Base-by-base conservation (phyloP, 306 rosid species). In the Quillaja saponaria region DNA sequence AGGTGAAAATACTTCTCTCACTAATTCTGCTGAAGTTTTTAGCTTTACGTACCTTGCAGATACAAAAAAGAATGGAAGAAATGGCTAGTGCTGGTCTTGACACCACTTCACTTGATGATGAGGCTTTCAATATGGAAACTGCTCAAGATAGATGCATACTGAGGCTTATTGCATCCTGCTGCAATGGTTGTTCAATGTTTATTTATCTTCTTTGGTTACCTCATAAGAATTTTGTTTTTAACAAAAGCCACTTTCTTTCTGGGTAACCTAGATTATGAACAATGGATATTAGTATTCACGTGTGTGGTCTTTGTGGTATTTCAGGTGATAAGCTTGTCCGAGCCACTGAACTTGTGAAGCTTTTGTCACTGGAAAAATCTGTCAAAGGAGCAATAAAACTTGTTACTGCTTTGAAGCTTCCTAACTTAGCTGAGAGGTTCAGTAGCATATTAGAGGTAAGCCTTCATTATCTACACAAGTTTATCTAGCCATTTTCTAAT, bases 131-230 rank as follows among this genome's bases (percentile, higher is more conserved):
- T 73, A 44, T 76, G 16, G 99, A 92, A 85, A 85, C 95, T 35
- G 94, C 95, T 41, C 99, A 92, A 83, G 99, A 92, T 78, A 85
- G 84, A 75, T 89, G 96, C 81, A 87, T 89, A 46, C 74, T 92
- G 69, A 81, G 88, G 85, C 95, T 92, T 42, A 92, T 89, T 58
- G 99, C 85, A 21, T 86, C 99, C 41, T 92, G 99, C 85, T 89
- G 99, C 76, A 81, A 85, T 49, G 89, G 99, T 84, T 73, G 55
- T 39, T n/a, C n/a, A n/a, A n/a, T n/a, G n/a, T n/a, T n/a, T 39
- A 39, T 38, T 17, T 31, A 19, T 33, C 9, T 10, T 19, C 13
- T 16, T 16, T 16, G 60, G 12, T 55, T 34, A 38, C 64, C 6
- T 13, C 9, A 18, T 8, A 9, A 54, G 44, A 39, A 34, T 15